Evolutionary conservation across 768 basidiomycete species (phyloP), one percentile per base, ranked within the genome.

Genomic region (Russula sp.): DNA sequence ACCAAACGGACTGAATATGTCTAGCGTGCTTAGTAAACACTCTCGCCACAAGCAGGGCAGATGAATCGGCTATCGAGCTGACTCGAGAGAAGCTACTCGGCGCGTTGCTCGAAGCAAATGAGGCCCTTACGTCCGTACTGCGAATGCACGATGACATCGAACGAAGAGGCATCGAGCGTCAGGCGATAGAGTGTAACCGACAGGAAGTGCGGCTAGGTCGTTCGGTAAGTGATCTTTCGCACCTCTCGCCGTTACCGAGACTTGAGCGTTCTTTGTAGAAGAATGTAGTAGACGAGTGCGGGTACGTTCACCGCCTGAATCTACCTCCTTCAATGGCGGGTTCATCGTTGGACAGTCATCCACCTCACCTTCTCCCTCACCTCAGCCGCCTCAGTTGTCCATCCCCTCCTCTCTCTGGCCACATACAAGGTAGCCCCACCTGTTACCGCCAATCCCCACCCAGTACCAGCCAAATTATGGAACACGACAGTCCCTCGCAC

Each of bases 71-170:
- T 35, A 66, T 66, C 22, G 80, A 84, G 59, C 71, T 78, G 61
- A 92, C 93, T 0, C 71, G 75, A 9, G 91, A 94, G 72, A 77
- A 84, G 67, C 79, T 94, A 6, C 77, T 95, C 42, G 86, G 81
- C 8, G 82, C 83, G 14, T 75, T 95, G 62, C 79, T 96, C 18
- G 83, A 77, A 20, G 2, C 27, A 27, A 27, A 27, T 27, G 27
- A 27, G 2, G 27, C 27, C 27, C 27, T 27, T 27, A 27, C 27
- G 27, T 27, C 27, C 27, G 27, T 2, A 27, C 27, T 27, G 27
- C 27, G 27, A 27, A 27, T 27, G 88, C 87, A 93, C 68, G 88
- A 93, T 11, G 92, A 96, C 69, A 75, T 93, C 40, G 80, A 86
- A 66, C 78, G 85, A 27, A 27, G 27, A 27, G 27, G 2, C 27